These are phyloP conservation scores for Zygosaccharomyces lentus DNA, from an alignment of 805 yeast genomes.

Conservation along the genomic window DNA sequence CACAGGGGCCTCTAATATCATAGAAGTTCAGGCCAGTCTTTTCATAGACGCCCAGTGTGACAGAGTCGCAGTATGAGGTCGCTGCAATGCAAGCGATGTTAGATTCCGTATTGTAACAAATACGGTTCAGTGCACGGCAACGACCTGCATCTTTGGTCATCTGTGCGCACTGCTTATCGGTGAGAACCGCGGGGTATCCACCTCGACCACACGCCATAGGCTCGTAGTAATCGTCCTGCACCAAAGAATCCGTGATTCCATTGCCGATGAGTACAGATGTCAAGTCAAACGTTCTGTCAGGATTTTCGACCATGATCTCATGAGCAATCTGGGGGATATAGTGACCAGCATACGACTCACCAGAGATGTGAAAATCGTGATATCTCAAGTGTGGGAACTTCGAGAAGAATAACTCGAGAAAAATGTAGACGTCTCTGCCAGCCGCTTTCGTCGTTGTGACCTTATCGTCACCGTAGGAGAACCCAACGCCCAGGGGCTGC, in stretches of 20 bases:
- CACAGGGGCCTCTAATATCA: constrained; percentile 79
- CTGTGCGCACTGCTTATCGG: constrained; percentile 61
- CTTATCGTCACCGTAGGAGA: constrained; percentile 64
- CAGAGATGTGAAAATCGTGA: constrained; percentile 69
- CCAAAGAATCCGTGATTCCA: constrained; percentile 82
- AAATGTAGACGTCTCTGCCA: constrained; percentile 80
- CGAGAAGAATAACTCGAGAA: constrained; percentile 76
- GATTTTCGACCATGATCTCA: constrained; percentile 42
- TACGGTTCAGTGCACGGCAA: constrained; percentile 56
- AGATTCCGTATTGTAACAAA: constrained; percentile 59
- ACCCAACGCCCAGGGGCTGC: constrained; percentile 93
- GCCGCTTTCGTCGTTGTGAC: constrained; percentile 76
- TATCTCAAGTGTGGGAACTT: constrained; percentile 69
- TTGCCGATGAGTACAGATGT: constrained; percentile 85
- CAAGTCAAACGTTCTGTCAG: constrained; percentile 57
- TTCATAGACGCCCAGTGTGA: constrained; percentile 59
- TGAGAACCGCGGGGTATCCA: constrained; percentile 71
- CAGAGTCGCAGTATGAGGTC: constrained; percentile 67
- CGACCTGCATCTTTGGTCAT: constrained; percentile 62
- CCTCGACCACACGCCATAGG: constrained; percentile 96
- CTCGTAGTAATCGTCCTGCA: constrained; percentile 73
- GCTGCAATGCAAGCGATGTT: constrained; percentile 84
- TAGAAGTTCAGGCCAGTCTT: constrained; percentile 81
- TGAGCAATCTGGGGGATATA: constrained; percentile 69
- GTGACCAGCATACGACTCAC: constrained; percentile 83